Conservation (phyloP, 352 stramenopile species). For the Phytopythium helicoides region DNA sequence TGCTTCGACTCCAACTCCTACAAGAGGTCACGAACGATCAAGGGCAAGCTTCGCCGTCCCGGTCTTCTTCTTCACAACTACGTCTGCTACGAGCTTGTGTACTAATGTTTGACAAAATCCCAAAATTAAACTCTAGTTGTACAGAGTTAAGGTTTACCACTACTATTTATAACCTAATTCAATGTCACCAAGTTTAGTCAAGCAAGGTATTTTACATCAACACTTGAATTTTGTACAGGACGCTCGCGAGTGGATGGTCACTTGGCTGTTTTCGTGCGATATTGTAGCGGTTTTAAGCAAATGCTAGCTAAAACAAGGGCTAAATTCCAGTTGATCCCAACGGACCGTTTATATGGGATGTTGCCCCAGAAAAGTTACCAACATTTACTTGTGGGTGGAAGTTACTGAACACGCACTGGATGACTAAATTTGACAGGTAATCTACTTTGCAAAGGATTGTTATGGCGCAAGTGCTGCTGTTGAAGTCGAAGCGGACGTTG, state of each 20-base stretch:
- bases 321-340: background rate
- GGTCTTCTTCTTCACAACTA: background rate
- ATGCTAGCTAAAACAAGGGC: background rate
- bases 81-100: background rate
- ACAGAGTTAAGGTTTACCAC: background rate
- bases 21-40: background rate
- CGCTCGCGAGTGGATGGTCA: too few species aligned
- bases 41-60: background rate
- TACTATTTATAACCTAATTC: slow-evolving; percentile 1
- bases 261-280: background rate
- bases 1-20: background rate
- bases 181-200: too few species aligned
- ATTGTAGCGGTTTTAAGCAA: background rate
- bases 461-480: too few species aligned
- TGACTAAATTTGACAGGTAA: too few species aligned
- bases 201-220: background rate
- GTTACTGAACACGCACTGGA: too few species aligned
- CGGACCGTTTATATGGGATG: background rate
- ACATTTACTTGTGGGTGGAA: too few species aligned
- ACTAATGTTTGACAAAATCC: slow-evolving; percentile 2
- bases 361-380: background rate
- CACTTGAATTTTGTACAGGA: slow-evolving; percentile 2
- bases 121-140: background rate
- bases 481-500: too few species aligned
- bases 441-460: too few species aligned